Evolutionary conservation across 306 rosid genomes (phyloP).

Genomic region (Casuarina cunninghamiana): DNA sequence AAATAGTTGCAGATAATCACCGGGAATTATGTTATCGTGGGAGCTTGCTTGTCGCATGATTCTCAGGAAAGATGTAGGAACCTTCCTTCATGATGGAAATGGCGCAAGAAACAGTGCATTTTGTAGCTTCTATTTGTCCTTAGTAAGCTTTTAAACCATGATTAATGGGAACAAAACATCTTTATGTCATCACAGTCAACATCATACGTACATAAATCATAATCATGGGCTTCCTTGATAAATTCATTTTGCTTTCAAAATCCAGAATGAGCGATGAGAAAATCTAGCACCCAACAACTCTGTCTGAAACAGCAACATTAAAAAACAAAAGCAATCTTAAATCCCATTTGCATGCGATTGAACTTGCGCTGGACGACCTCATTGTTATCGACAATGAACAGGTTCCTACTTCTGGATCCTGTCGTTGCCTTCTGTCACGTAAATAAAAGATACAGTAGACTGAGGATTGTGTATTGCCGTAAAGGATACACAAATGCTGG

Average conservation of each 20-base stretch:
- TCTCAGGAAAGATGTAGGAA: constrained; percentile 52
- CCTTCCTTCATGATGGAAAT: constrained; percentile 34
- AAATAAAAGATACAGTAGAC: background rate
- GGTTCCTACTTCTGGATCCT: too few species aligned
- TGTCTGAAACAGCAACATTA: background rate
- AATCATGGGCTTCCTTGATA: background rate
- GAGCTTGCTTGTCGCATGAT: background rate
- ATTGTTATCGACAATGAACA: too few species aligned
- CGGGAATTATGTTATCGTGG: constrained; percentile 21
- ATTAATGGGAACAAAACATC: constrained; percentile 32
- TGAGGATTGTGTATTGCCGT: background rate
- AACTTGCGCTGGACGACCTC: too few species aligned
- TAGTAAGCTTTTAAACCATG: constrained; percentile 20
- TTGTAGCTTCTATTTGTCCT: constrained; percentile 39
- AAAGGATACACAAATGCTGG: background rate
- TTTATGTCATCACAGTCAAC: constrained; percentile 47
- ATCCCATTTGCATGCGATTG: too few species aligned
- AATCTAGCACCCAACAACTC: background rate
- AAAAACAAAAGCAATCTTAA: background rate
- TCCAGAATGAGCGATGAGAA: background rate
- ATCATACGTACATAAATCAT: constrained; percentile 15
- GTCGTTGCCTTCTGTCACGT: background rate
- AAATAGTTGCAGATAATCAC: constrained; percentile 20
- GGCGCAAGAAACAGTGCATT: constrained; percentile 32
- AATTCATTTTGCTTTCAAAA: background rate